These are phyloP conservation scores for Alnus rubra DNA, from an alignment of 306 rosid genomes.

Conservation along the genomic window DNA sequence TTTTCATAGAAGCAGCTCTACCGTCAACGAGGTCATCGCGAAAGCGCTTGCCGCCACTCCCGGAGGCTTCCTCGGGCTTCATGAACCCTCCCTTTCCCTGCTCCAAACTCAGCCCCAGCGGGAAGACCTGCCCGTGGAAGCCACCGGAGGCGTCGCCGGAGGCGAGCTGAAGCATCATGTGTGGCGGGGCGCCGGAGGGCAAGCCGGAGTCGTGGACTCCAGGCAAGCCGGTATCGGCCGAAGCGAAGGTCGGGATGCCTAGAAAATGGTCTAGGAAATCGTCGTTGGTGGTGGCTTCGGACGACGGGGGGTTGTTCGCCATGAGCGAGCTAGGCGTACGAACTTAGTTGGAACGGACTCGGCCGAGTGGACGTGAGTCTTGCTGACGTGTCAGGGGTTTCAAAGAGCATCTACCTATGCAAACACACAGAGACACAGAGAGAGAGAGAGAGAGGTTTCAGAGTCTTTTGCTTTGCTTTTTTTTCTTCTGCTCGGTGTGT, in stretches of 20 bases:
- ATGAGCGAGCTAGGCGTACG: slow-evolving; percentile 25
- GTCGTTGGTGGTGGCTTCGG: slow-evolving; percentile 67
- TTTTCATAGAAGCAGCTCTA: slow-evolving; percentile 60
- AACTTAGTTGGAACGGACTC: slow-evolving; percentile 27
- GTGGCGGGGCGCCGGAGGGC: slow-evolving; percentile 33
- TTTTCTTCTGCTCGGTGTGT: slow-evolving; percentile 6
- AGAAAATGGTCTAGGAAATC: slow-evolving; percentile 95
- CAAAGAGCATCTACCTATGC: slow-evolving; percentile 46
- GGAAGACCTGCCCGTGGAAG: slow-evolving; percentile 69
- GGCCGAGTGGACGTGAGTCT: slow-evolving; percentile 34
- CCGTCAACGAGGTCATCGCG: slow-evolving; percentile 66
- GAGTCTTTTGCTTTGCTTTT: slow-evolving; percentile 3
- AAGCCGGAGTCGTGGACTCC: slow-evolving; percentile 45
- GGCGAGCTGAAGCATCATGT: slow-evolving; percentile 86
- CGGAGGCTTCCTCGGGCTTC: slow-evolving; percentile 86
- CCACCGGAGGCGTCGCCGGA: slow-evolving; percentile 61
- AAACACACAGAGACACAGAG: neutral
- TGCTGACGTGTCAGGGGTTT: slow-evolving; percentile 25
- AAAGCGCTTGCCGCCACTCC: slow-evolving; percentile 75
- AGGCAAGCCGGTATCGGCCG: slow-evolving; percentile 56
- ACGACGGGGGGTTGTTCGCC: slow-evolving; percentile 65
- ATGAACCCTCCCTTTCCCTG: slow-evolving; percentile 73
- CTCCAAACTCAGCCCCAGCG: slow-evolving; percentile 84
- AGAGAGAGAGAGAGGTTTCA: neutral
- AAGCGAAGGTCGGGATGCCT: slow-evolving; percentile 62